Evolutionary conservation across 257 asterid genomes (phyloP).

Genomic region (Gentiana macrophylla): DNA sequence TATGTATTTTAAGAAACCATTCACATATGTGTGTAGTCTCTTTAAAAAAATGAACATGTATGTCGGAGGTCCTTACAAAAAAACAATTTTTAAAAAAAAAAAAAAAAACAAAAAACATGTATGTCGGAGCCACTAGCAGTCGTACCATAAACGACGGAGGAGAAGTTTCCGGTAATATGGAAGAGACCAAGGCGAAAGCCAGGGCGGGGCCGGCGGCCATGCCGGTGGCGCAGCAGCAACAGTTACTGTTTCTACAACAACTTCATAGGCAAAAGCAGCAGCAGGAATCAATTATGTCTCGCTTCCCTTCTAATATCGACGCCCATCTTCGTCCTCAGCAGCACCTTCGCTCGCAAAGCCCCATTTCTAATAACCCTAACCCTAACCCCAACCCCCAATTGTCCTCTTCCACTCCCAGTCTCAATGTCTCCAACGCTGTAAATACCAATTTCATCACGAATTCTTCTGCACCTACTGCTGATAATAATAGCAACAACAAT

Average conservation of each 20-base stretch:
- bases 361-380: constrained; percentile 23
- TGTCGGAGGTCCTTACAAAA: too few relatives aligned
- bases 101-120: too few relatives aligned
- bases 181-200: constrained; percentile 6
- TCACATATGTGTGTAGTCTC: too few relatives aligned
- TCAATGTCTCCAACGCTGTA: constrained; percentile 8
- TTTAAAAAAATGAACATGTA: too few relatives aligned
- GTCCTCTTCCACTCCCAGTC: constrained; percentile 12
- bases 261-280: constrained; percentile 41
- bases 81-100: too few relatives aligned
- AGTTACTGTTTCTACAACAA: constrained; percentile 19
- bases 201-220: constrained; percentile 7
- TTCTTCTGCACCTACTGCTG: constrained; percentile 7
- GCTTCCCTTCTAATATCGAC: constrained; percentile 94
- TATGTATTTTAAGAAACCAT: too few relatives aligned
- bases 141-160: neutral
- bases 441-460: constrained; percentile 1
- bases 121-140: too few relatives aligned
- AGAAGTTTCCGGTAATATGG: neutral
- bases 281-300: constrained; percentile 71
- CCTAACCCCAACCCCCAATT: constrained; percentile 24
- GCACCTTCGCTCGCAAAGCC: constrained; percentile 33
- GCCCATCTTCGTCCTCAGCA: constrained; percentile 87
- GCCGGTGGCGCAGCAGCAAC: constrained; percentile 21
- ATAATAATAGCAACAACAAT: constrained; percentile 7